Evolutionary conservation across 164 flowering plant genomes (phyloP).

Genomic region (Tinospora cordifolia): DNA sequence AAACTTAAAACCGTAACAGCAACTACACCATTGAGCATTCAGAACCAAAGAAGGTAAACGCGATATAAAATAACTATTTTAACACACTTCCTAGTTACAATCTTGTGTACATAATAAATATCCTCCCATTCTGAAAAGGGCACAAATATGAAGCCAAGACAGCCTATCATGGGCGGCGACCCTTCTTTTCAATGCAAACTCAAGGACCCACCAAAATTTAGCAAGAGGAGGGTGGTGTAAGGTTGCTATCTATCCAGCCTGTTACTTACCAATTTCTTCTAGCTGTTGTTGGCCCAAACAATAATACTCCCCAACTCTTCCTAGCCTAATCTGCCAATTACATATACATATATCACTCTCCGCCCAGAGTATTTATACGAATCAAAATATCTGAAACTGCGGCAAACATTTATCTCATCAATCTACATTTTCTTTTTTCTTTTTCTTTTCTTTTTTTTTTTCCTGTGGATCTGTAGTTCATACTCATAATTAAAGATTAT

Average conservation of each 20-base stretch:
- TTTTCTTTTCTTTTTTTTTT: too few species aligned
- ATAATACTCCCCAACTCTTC: not conserved
- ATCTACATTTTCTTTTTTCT: too few species aligned
- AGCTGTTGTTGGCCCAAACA: conserved; percentile 3
- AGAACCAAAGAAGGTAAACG: not conserved
- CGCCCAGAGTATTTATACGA: not conserved
- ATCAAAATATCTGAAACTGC: not conserved
- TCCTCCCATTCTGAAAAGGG: not conserved
- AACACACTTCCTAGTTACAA: not conserved
- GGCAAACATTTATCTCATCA: not conserved
- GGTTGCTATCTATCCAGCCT: conserved; percentile 14
- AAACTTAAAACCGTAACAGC: too few species aligned
- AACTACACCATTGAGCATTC: not conserved
- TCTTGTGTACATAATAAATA: not conserved
- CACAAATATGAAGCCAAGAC: conserved; percentile 6
- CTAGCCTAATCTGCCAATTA: not conserved
- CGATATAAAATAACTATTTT: not conserved
- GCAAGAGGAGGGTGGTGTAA: not conserved
- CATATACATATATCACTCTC: not conserved
- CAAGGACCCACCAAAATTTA: conserved; percentile 12
- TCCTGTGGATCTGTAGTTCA: not conserved
- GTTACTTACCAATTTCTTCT: conserved; percentile 9
- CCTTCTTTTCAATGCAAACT: not conserved
- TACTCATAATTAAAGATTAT: not conserved
- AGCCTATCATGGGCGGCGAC: not conserved